These are phyloP conservation scores for Cystofilobasidium capitatum DNA, from an alignment of 768 basidiomycete species.

Conservation along the genomic window DNA sequence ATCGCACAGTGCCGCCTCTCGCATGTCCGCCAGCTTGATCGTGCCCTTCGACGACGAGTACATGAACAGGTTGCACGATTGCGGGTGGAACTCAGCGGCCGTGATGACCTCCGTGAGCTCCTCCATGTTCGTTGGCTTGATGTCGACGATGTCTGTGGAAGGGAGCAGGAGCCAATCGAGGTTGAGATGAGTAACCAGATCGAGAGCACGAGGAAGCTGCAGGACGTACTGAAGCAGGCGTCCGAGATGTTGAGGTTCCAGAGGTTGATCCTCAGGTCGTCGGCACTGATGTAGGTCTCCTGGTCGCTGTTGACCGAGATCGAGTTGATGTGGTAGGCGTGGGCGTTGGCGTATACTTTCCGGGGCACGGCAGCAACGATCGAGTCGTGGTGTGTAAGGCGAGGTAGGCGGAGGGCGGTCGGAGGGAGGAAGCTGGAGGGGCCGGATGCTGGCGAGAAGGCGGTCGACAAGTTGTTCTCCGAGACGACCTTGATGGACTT, in stretches of 20 bases:
- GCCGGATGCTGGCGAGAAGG: slow-evolving; percentile 35
- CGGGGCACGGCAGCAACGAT: slow-evolving; percentile 97
- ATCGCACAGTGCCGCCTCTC: slow-evolving; percentile 93
- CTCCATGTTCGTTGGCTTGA: slow-evolving; percentile 99
- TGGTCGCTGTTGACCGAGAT: slow-evolving; percentile 99
- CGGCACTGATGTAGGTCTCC: slow-evolving; percentile 98
- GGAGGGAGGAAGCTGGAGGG: slow-evolving; percentile 12
- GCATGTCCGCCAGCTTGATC: slow-evolving; percentile 99
- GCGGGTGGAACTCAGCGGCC: slow-evolving; percentile 97
- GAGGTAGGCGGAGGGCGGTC: slow-evolving; percentile 62
- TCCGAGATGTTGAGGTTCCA: slow-evolving; percentile 99
- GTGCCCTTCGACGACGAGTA: slow-evolving; percentile 99
- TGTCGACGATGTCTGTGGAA: slow-evolving; percentile 90
- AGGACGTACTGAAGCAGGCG: slow-evolving; percentile 91
- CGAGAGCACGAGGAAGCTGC: background rate
- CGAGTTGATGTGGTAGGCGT: slow-evolving; percentile 99
- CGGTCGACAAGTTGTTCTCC: slow-evolving; percentile 72
- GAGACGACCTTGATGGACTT: slow-evolving; percentile 90
- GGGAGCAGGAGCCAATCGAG: background rate
- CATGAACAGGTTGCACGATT: slow-evolving; percentile 97
- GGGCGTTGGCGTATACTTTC: slow-evolving; percentile 97
- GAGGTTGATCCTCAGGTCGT: slow-evolving; percentile 90
- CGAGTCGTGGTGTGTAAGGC: slow-evolving; percentile 87
- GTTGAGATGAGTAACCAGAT: background rate
- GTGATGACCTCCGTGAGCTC: slow-evolving; percentile 99